Conservation (phyloP, 176 grass and related monocot genomes). For the Lolium perenne region DNA sequence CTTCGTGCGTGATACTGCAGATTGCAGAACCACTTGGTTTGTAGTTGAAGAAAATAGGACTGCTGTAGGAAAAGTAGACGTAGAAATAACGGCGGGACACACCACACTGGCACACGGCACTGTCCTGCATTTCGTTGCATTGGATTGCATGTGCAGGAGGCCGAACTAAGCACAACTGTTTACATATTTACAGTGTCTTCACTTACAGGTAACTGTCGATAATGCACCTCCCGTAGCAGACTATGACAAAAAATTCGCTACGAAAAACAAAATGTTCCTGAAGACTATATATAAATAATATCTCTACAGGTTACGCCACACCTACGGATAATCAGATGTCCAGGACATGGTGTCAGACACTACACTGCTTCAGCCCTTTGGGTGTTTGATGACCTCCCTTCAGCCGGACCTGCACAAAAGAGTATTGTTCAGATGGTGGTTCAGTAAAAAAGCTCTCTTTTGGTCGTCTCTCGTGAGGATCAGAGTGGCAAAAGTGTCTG, state of each 20-base stretch:
- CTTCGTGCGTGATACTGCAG: neutral
- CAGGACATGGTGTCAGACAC: slow-evolving; percentile 42
- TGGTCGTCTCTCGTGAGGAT: neutral
- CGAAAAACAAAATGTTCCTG: neutral
- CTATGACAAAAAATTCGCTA: neutral
- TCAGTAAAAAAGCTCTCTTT: neutral
- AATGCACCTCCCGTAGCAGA: slow-evolving; percentile 2
- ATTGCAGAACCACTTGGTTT: neutral
- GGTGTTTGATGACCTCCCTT: slow-evolving; percentile 67
- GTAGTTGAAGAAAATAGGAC: neutral
- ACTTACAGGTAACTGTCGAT: slow-evolving; percentile 17
- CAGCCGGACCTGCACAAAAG: slow-evolving; percentile 60
- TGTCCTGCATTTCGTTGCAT: slow-evolving; percentile 48
- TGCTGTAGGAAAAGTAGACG: neutral
- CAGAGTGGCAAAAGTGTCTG: neutral
- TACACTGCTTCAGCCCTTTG: slow-evolving; percentile 55
- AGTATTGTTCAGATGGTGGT: neutral
- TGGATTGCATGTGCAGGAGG: slow-evolving; percentile 42
- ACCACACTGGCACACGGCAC: slow-evolving; percentile 27
- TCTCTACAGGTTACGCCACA: neutral
- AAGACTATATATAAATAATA: neutral
- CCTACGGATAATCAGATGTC: neutral
- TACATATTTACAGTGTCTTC: slow-evolving; percentile 44
- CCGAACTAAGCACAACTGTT: slow-evolving; percentile 21
- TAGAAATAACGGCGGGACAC: neutral